Percentiles rank a stretch among this genome's conserved stretches.
Evolutionary conservation across 352 stramenopile genomes (phyloP).

Genomic region (Aphanomyces euteiches): DNA sequence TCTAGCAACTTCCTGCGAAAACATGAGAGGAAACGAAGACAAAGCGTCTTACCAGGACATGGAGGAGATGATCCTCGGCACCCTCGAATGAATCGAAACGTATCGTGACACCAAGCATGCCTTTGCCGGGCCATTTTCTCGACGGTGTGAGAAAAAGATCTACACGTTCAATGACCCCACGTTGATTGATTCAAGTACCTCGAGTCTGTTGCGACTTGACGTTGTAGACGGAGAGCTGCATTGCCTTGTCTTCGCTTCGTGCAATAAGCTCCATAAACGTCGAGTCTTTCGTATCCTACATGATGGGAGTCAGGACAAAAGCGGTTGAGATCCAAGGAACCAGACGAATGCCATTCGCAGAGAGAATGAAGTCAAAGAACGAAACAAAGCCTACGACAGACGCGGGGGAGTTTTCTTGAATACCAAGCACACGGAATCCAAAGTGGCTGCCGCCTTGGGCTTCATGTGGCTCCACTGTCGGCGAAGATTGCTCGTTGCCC

Average conservation of each 20-base stretch:
- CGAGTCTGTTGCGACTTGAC: slow-evolving; percentile 70
- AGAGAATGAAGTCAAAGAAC: slow-evolving; percentile 98
- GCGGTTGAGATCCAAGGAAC: slow-evolving; percentile 39
- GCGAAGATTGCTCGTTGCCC: slow-evolving; percentile 51
- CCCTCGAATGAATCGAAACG: slow-evolving; percentile 95
- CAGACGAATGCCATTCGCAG: slow-evolving; percentile 87
- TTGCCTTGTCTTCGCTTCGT: slow-evolving; percentile 67
- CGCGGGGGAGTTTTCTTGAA: slow-evolving; percentile 94
- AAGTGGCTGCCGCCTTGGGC: background rate
- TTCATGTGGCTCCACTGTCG: slow-evolving; percentile 27
- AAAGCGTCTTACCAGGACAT: slow-evolving; percentile 76
- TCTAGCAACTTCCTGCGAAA: slow-evolving; percentile 67
- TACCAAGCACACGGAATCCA: slow-evolving; percentile 95
- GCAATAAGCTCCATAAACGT: slow-evolving; percentile 92
- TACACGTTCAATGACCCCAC: slow-evolving; percentile 17
- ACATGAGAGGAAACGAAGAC: background rate
- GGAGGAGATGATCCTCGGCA: slow-evolving; percentile 93
- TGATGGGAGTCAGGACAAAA: background rate
- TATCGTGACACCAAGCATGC: slow-evolving; percentile 96
- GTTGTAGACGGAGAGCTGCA: slow-evolving; percentile 75
- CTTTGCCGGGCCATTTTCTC: slow-evolving; percentile 91
- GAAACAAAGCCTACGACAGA: slow-evolving; percentile 90
- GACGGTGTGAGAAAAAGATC: slow-evolving; percentile 86
- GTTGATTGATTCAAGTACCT: slow-evolving; percentile 32
- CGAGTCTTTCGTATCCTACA: slow-evolving; percentile 80